These are phyloP conservation scores for Albifimbria verrucaria DNA, from an alignment of 2,329 filamentous ascomycete genomes.

Conservation along the genomic window DNA sequence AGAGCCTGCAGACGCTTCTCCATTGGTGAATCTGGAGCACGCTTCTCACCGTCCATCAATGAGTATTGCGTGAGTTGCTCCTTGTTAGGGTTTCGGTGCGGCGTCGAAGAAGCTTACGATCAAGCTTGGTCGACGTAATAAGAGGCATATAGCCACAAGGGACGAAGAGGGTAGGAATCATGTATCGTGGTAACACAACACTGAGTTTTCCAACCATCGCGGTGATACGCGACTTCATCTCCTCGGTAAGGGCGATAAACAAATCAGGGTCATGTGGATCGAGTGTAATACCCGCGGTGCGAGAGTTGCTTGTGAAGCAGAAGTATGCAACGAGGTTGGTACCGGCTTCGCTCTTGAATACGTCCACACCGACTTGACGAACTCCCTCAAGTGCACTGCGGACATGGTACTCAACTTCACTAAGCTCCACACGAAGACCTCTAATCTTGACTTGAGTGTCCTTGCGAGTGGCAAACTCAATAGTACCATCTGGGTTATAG, in stretches of 20 bases:
- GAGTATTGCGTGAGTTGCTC: conserved; percentile 4
- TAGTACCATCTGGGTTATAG: conserved; percentile 24
- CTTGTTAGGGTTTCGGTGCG: neutral
- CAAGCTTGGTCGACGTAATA: conserved; percentile 15
- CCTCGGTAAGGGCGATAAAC: neutral
- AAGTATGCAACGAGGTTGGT: neutral
- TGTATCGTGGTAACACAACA: conserved; percentile 11
- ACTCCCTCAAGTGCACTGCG: neutral
- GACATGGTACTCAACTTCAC: conserved; percentile 9
- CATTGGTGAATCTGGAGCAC: neutral
- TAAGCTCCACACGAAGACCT: conserved; percentile 43
- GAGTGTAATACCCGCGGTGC: too few relatives aligned
- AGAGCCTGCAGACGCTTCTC: conserved; percentile 4
- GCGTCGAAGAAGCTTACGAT: conserved; percentile 7
- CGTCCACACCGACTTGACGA: neutral
- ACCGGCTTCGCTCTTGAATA: neutral
- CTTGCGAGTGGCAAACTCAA: conserved; percentile 24
- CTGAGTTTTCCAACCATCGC: neutral
- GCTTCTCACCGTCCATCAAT: neutral
- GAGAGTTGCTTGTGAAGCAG: neutral
- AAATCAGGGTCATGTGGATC: neutral
- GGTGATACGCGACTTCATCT: neutral
- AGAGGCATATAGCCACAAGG: conserved; percentile 14
- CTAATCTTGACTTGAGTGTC: neutral
- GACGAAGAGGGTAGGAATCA: conserved; percentile 15